Conservation (phyloP, 352 stramenopile species). For the Globisporangium parvum region DNA sequence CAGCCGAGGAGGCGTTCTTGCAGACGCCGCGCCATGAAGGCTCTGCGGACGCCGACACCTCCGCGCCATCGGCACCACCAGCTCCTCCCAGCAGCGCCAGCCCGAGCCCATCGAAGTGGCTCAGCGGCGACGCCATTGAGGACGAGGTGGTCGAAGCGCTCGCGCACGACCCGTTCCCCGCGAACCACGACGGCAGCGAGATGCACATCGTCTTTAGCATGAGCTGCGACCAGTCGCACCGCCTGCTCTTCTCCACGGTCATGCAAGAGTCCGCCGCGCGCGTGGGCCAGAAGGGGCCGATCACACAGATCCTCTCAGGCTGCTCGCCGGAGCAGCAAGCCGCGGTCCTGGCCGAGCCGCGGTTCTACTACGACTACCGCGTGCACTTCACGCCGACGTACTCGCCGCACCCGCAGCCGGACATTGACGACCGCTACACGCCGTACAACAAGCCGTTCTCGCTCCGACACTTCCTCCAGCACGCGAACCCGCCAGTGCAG, state of each 20-base stretch:
- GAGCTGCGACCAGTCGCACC: slow-evolving; percentile 34
- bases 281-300: slow-evolving; percentile 34
- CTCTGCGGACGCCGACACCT: background rate
- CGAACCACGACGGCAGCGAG: slow-evolving; percentile 3
- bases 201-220: slow-evolving; percentile 52
- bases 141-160: background rate
- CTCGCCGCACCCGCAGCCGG: slow-evolving; percentile 27
- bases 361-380: slow-evolving; percentile 49
- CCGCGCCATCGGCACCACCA: background rate
- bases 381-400: slow-evolving; percentile 46
- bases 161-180: slow-evolving; percentile 4
- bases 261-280: slow-evolving; percentile 38
- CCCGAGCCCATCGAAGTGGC: background rate
- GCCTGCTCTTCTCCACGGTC: slow-evolving; percentile 31
- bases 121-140: background rate
- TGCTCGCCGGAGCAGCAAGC: slow-evolving; percentile 26
- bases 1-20: background rate
- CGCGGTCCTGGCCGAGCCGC: slow-evolving; percentile 25
- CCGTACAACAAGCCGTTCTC: slow-evolving; percentile 55
- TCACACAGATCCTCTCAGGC: slow-evolving; percentile 46
- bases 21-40: slow-evolving; percentile 1
- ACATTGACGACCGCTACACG: slow-evolving; percentile 36
- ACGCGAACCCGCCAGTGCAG: slow-evolving; percentile 33
- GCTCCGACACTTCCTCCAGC: slow-evolving; percentile 41
- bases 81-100: no score